A percentile compares a stretch with the other conserved stretches of the same genome.
Conservation (phyloP, 1,139 yeast species). For the Candida tetrigidarum region DNA sequence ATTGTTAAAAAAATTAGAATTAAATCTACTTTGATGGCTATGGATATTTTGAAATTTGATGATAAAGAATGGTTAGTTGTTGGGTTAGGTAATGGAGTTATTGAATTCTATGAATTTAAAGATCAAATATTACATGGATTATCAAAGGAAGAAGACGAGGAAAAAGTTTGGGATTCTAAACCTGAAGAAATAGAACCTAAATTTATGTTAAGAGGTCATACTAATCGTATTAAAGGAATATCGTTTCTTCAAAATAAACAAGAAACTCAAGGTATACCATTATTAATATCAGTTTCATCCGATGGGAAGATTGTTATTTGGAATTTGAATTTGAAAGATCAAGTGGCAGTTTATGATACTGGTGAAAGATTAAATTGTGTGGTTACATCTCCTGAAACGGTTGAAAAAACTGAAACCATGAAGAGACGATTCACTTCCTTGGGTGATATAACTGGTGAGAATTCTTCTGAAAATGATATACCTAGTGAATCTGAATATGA, state of each 20-base stretch:
- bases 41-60: constrained; percentile 53
- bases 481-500: constrained; percentile 70
- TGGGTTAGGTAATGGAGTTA: constrained; percentile 76
- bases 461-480: constrained; percentile 21
- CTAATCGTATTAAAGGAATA: constrained; percentile 82
- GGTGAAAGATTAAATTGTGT: constrained; percentile 95
- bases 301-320: constrained; percentile 94
- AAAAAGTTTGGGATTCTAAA: constrained; percentile 30
- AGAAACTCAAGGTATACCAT: constrained; percentile 42
- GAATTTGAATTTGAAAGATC: constrained; percentile 73
- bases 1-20: constrained; percentile 54
- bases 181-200: constrained; percentile 46
- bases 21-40: constrained; percentile 66
- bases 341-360: constrained; percentile 86
- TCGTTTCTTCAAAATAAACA: constrained; percentile 50
- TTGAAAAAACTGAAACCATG: constrained; percentile 76
- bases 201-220: constrained; percentile 75
- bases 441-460: constrained; percentile 28
- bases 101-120: constrained; percentile 50
- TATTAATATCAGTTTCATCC: constrained; percentile 81
- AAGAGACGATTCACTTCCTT: constrained; percentile 59
- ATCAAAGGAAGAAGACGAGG: constrained; percentile 24
- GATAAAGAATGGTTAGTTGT: constrained; percentile 61
- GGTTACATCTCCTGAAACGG: constrained; percentile 72
- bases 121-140: constrained; percentile 10